Percentiles rank a stretch among this genome's conserved stretches.
phyloP scores from a whole-genome alignment of 108 stramenopile species.

The Nitzschia sp. region DNA sequence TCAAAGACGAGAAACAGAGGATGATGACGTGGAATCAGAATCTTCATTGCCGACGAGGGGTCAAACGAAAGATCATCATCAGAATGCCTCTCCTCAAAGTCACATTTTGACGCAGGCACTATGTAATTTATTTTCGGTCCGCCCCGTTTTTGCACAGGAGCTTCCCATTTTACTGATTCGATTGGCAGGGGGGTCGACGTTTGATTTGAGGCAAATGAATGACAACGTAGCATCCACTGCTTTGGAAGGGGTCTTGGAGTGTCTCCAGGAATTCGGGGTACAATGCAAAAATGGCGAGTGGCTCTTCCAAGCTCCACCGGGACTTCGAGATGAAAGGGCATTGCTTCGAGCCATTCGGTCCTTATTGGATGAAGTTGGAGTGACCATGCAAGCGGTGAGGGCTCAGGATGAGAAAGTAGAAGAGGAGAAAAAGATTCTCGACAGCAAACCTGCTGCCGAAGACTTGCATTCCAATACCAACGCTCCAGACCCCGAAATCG shows the following conservation, averaged over 20 bases:
- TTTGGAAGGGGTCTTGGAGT: slow-evolving; percentile 26
- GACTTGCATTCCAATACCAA: background rate
- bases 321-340: slow-evolving; percentile 33
- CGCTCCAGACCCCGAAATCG: slow-evolving; percentile 9
- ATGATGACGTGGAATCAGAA: background rate
- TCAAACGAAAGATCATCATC: slow-evolving; percentile 4
- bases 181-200: slow-evolving; percentile 48
- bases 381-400: slow-evolving; percentile 60
- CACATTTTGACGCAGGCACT: slow-evolving; percentile 33
- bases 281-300: slow-evolving; percentile 20
- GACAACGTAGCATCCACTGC: slow-evolving; percentile 20
- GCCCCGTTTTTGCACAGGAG: slow-evolving; percentile 38
- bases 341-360: slow-evolving; percentile 47
- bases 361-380: slow-evolving; percentile 63
- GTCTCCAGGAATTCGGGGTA: slow-evolving; percentile 36
- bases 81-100: background rate
- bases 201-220: slow-evolving; percentile 45
- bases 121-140: slow-evolving; percentile 19
- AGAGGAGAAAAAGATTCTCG: background rate
- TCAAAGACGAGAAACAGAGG: background rate
- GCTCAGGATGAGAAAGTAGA: slow-evolving; percentile 20
- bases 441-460: background rate
- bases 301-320: slow-evolving; percentile 34
- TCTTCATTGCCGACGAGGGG: background rate
- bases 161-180: slow-evolving; percentile 51